A percentile compares a stretch with the other conserved stretches of the same genome.
These are phyloP conservation scores for Pseudocercospora pini-densiflorae DNA, from an alignment of 2,329 filamentous ascomycete genomes.

Conservation along the genomic window DNA sequence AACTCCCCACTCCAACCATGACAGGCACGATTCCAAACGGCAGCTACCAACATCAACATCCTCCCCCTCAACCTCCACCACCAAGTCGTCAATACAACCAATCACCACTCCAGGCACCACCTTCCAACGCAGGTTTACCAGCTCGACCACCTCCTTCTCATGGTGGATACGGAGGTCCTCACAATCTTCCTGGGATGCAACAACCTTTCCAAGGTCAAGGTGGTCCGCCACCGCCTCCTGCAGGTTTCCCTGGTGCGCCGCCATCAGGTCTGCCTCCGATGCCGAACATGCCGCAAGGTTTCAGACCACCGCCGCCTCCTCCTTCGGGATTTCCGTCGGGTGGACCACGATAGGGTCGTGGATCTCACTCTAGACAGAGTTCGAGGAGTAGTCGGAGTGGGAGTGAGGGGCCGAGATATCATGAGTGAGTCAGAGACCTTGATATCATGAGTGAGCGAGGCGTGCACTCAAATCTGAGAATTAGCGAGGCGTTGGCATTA, in stretches of 20 bases:
- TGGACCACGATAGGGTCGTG: conserved; percentile 4
- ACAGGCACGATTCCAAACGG: conserved; percentile 24
- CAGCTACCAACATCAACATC: conserved; percentile 14
- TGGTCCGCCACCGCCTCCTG: conserved; percentile 36
- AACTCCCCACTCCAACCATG: conserved; percentile 22
- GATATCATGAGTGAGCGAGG: not conserved
- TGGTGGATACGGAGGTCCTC: conserved; percentile 69
- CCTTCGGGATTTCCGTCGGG: conserved; percentile 51
- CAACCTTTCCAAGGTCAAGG: conserved; percentile 45
- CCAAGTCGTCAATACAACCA: conserved; percentile 37
- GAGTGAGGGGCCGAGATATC: not conserved
- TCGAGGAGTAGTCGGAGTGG: not conserved
- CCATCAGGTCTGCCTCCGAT: conserved; percentile 52
- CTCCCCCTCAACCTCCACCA: conserved; percentile 19
- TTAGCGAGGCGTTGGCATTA: conserved; percentile 18
- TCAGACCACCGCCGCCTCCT: conserved; percentile 51
- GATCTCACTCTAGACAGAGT: not conserved
- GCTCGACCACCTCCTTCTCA: conserved; percentile 72
- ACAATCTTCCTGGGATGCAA: conserved; percentile 50
- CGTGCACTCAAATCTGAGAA: not conserved
- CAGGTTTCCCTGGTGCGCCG: conserved; percentile 43
- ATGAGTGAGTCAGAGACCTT: not conserved
- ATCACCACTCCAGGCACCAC: conserved; percentile 62
- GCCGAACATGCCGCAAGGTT: conserved; percentile 19
- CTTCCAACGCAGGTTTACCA: conserved; percentile 64